Evolutionary conservation across 148 eudicot genomes (phyloP), one percentile per base, ranked within the genome.

Genomic region (Polygonum maritimum): DNA sequence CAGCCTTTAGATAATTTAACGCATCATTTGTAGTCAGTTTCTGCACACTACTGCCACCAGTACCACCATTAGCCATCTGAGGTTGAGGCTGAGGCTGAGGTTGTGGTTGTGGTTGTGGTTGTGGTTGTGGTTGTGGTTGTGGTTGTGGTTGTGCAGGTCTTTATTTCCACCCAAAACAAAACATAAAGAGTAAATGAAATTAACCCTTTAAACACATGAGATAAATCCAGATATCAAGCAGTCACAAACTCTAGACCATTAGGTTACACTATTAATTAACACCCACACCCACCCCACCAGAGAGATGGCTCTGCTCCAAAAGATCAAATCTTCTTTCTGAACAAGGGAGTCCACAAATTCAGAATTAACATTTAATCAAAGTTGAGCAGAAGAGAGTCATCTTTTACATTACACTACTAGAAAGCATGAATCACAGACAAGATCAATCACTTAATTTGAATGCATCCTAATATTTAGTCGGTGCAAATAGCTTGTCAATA

Each of bases 1-100:
- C 99, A 85, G 93, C 90, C 80, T 96, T 92, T 67, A 96, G 89
- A 80, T 96, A 96, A 57, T 85, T 88, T 76, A 91, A 86, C 18
- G 99, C 99, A 85, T 96, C 99, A 77, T 87, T 90, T 4, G 98
- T 92, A 12, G 99, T 96, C 35, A 92, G 85, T 75, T 90, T 96
- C 55, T 88, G 97, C 33, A 82, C 88, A 8, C 82, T 84, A 7
- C 78, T 82, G 41, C 84, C 87, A 31, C 78, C 47, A 5, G 36
- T 62, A 63, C 86, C 89, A 39, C 80, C 74, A 58, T 65, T 86
- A 22, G 82, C 76, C 49, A 77, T 81, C 69, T 80, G 96, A 44
- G 92, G 83, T 69, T 54, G 60, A 5, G 26, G 60, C n/a, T 82
- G 90, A 5, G 60, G 55, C 13, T 82, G 90, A 75, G 89, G 31